Evolutionary conservation across 202 grass and related monocot species (phyloP).

Genomic region (Carex arenaria): DNA sequence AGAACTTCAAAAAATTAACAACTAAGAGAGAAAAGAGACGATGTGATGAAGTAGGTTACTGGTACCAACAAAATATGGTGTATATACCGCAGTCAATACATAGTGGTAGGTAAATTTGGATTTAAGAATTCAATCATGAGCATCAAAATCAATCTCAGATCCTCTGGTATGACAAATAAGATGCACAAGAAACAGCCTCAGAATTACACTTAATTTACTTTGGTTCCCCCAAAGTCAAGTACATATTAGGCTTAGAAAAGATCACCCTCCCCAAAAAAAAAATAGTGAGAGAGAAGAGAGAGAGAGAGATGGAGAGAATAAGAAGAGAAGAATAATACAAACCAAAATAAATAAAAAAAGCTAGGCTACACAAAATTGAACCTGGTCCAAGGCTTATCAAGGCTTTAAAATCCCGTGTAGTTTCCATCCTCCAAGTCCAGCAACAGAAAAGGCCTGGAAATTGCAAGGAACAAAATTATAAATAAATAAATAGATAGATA

Average conservation of each 20-base stretch:
- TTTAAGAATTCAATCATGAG: neutral
- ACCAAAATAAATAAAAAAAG: neutral
- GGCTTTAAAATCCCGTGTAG: constrained; percentile 80
- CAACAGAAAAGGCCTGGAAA: constrained; percentile 67
- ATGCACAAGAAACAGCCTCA: neutral
- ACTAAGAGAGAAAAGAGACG: neutral
- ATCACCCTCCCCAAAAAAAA: neutral
- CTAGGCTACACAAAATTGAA: constrained; percentile 47
- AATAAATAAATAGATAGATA: neutral
- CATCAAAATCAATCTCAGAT: neutral
- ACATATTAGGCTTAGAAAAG: neutral
- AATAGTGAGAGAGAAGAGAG: too few relatives aligned
- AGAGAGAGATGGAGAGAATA: neutral
- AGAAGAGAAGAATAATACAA: neutral
- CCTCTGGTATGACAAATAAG: neutral
- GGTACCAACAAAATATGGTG: neutral
- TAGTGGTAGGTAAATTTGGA: neutral
- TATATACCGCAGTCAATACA: neutral
- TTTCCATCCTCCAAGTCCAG: constrained; percentile 84
- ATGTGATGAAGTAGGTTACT: neutral
- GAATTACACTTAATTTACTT: neutral
- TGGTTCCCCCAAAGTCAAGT: neutral
- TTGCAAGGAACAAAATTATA: constrained; percentile 1
- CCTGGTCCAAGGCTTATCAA: constrained; percentile 29
- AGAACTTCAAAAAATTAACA: neutral